These are phyloP conservation scores for Aspergillus ibericus DNA, from an alignment of 2,329 filamentous ascomycete species.

Conservation along the genomic window DNA sequence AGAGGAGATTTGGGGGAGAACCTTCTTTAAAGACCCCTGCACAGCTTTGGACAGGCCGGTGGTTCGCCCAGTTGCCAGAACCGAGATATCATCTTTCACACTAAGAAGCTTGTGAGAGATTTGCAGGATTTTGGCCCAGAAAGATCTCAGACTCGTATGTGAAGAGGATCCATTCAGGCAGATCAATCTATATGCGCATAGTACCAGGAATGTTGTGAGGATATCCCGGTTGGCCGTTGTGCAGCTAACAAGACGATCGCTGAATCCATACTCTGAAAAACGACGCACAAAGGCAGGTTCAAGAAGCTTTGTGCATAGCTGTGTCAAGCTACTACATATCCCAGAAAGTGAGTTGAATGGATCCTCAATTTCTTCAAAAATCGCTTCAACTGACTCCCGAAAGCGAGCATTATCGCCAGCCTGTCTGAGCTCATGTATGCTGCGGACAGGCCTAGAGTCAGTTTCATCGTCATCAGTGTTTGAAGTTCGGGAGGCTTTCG, in stretches of 20 bases:
- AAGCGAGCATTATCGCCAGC: conserved; percentile 60
- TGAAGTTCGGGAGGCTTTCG: conserved; percentile 16
- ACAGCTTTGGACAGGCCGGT: conserved; percentile 32
- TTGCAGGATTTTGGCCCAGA: conserved; percentile 36
- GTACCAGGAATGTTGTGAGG: conserved; percentile 31
- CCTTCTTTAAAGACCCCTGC: conserved; percentile 30
- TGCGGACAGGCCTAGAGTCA: conserved; percentile 49
- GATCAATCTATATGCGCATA: conserved; percentile 36
- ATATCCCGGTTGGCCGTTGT: conserved; percentile 60
- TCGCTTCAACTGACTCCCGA: conserved; percentile 54
- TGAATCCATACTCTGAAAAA: conserved; percentile 73
- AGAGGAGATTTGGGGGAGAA: conserved; percentile 25
- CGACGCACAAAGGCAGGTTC: conserved; percentile 42
- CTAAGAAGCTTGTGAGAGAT: conserved; percentile 28
- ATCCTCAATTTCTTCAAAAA: conserved; percentile 61
- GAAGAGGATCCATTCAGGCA: conserved; percentile 29
- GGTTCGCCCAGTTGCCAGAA: conserved; percentile 22
- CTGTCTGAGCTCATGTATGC: conserved; percentile 62
- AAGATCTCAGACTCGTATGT: conserved; percentile 27
- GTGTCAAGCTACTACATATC: conserved; percentile 55
- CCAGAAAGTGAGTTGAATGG: conserved; percentile 46
- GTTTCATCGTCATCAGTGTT: conserved; percentile 50
- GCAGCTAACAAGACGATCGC: conserved; percentile 65
- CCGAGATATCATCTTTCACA: conserved; percentile 29
- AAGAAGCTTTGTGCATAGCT: conserved; percentile 55